phyloP scores from a whole-genome alignment of 345 rosid genomes.

The Gossypioides kirkii region DNA sequence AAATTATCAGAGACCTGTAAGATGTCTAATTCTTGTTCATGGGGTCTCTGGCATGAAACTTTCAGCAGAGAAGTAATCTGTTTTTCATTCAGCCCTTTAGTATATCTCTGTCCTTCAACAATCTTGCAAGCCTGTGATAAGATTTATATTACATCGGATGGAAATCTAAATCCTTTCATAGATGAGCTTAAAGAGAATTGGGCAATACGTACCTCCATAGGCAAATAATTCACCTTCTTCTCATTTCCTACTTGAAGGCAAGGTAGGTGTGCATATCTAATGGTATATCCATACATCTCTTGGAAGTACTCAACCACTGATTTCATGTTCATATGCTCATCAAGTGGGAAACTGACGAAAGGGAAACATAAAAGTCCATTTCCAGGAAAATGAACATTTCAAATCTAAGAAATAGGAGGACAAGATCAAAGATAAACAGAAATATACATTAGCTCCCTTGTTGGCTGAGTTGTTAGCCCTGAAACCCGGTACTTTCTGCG shows the following conservation, averaged over 20 bases:
- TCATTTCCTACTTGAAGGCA: conserved; percentile 41
- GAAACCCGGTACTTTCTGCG: conserved; percentile 36
- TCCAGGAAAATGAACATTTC: background rate
- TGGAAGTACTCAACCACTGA: conserved; percentile 39
- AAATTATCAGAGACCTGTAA: conserved; percentile 25
- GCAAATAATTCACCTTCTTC: conserved; percentile 33
- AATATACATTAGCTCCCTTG: conserved; percentile 31
- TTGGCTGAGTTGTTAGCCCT: conserved; percentile 40
- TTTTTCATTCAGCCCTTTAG: conserved; percentile 37
- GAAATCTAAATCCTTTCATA: background rate
- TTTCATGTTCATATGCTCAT: conserved; percentile 37
- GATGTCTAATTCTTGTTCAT: conserved; percentile 30
- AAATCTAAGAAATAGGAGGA: background rate
- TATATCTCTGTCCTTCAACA: conserved; percentile 37
- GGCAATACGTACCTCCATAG: conserved; percentile 33
- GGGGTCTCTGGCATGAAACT: conserved; percentile 37
- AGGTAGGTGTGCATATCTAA: conserved; percentile 34
- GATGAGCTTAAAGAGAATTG: background rate
- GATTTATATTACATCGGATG: background rate
- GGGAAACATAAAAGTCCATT: background rate
- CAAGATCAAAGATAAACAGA: background rate
- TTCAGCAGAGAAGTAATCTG: conserved; percentile 37
- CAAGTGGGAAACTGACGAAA: conserved; percentile 36
- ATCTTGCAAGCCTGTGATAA: conserved; percentile 37
- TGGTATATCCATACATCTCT: conserved; percentile 30